These are phyloP conservation scores for Lasiodiplodia sp. DNA, from an alignment of 2,329 filamentous ascomycete genomes.

Conservation along the genomic window DNA sequence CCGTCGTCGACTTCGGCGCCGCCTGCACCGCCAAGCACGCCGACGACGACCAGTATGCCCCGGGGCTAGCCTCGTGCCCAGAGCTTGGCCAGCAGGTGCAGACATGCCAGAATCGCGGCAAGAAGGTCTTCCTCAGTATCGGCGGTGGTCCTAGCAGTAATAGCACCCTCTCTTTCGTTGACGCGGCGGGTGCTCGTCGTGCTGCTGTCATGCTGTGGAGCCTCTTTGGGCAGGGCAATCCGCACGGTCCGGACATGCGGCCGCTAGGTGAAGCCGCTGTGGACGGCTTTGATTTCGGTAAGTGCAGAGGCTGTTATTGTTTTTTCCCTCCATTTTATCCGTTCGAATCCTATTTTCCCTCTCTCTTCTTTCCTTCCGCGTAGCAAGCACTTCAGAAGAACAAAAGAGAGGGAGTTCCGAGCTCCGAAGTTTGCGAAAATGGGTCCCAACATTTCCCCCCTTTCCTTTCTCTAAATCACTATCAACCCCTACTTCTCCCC, in stretches of 20 bases:
- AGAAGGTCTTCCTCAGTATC: conserved; percentile 28
- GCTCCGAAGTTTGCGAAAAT: background rate
- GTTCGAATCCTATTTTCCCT: background rate
- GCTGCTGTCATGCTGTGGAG: conserved; percentile 28
- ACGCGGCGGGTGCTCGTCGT: conserved; percentile 19
- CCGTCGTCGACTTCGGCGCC: conserved; percentile 24
- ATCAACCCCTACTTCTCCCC: background rate
- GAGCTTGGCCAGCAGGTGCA: conserved; percentile 19
- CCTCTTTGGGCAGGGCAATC: conserved; percentile 26
- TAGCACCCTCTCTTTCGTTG: conserved; percentile 12
- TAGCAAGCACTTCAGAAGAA: background rate
- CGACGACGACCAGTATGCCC: conserved; percentile 2
- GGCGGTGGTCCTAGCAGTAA: conserved; percentile 1
- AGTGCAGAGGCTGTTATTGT: background rate
- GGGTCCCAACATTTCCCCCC: background rate
- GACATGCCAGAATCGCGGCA: conserved; percentile 21
- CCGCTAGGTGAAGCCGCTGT: conserved; percentile 25
- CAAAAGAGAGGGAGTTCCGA: background rate
- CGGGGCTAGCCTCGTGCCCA: conserved; percentile 23
- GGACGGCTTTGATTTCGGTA: conserved; percentile 29
- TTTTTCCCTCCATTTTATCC: background rate
- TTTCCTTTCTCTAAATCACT: background rate
- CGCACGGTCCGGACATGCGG: conserved; percentile 24
- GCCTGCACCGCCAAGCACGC: conserved; percentile 9
- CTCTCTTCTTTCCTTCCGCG: background rate